Conservation (phyloP, 192 early-diverging fungal genomes). For the Allomyces macrogynus region DNA sequence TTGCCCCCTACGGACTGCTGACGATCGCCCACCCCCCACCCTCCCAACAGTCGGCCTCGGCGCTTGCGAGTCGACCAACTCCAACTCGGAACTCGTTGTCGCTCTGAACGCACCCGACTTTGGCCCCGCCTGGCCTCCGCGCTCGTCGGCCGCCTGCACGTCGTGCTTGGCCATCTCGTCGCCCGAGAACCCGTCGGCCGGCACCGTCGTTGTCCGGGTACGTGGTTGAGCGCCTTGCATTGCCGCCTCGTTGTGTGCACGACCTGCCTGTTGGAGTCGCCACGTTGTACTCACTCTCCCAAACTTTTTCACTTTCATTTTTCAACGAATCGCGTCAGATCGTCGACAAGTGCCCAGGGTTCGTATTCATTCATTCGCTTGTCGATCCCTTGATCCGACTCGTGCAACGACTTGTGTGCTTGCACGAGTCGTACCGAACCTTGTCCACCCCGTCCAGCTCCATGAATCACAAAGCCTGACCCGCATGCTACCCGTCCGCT, state of each 20-base stretch:
- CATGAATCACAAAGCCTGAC: no score
- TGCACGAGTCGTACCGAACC: no score
- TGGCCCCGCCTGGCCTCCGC: not conserved
- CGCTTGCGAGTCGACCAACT: not conserved
- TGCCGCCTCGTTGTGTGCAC: no score
- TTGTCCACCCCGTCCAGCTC: no score
- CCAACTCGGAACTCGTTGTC: not conserved
- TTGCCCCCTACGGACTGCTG: no score
- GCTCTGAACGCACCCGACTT: not conserved
- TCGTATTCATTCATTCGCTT: not conserved
- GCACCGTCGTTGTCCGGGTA: not conserved
- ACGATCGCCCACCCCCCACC: no score
- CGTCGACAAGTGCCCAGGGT: not conserved
- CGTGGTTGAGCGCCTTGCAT: no score
- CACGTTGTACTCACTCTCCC: no score
- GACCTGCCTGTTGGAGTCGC: no score
- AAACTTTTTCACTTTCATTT: no score
- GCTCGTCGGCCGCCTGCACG: not conserved
- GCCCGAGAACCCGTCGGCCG: not conserved
- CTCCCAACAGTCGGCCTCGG: not conserved
- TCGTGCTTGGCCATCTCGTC: not conserved
- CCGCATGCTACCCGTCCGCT: not conserved
- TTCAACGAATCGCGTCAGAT: not conserved
- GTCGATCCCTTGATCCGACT: not conserved
- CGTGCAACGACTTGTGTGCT: not conserved